Evolutionary conservation across 2,329 filamentous ascomycete species (phyloP), one percentile per base, ranked within the genome.

Genomic region (Aspergillus jensenii): DNA sequence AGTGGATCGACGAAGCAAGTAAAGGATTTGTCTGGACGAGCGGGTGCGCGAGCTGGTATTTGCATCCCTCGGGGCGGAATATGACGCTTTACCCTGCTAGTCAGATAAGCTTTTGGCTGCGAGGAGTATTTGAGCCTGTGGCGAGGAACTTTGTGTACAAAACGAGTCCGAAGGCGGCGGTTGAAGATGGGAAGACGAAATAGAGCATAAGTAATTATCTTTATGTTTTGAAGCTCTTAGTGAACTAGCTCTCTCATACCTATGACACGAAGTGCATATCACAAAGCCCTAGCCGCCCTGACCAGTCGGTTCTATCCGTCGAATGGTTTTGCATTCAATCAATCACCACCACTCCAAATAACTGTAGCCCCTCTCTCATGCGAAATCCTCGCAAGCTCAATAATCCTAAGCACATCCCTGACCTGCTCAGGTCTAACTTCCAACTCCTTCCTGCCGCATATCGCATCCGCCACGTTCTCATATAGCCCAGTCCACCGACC

Each of bases 21-120:
- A 77, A 71, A 46, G 70, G 71, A 37, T 65, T 82, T 1, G 81
- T 84, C 1, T 84, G 79, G 79, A 67, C 74, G 0, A 76, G 75
- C 1, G 81, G 81, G 0, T 84, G 82, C 60, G 78, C 76, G 1
- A 79, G 75, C n/a, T 84, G 81, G 82, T 81, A 76, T 3, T 71
- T 84, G 2, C 78, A 84, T 57, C 74, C 73, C 46, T 80, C 79
- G 0, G 75, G 76, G 0, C 70, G 77, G 47, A 84, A 84, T 58
- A 80, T 78, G 6, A 79, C 79, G 63, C 80, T 83, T 74, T 84
- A 81, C 61, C 81, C 81, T 0, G 78, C 82, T 48, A 82, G 77
- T 73, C 79, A 82, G 64, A 82, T 76, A 55, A 68, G 72, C 52
- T 82, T 76, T 58, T 83, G 80, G 79, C 53, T 76, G 17, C 65